Percentiles rank a stretch among this genome's conserved stretches.
phyloP scores from a whole-genome alignment of 78 protist genomes.

The Thecamonas trahens region DNA sequence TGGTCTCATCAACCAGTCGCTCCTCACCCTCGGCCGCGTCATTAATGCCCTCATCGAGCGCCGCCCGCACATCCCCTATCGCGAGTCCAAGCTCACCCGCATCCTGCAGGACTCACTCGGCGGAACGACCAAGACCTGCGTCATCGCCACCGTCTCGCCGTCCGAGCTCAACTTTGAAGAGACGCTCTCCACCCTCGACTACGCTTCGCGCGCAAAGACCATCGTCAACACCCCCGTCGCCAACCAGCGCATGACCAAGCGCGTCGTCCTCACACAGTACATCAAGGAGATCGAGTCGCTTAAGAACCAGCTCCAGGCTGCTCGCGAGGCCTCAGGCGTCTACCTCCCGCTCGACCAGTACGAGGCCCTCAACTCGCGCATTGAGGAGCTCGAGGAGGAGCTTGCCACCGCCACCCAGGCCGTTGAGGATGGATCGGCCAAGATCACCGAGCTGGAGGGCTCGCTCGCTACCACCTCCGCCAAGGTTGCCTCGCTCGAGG shows the following conservation, averaged over 20 bases:
- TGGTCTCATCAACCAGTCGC: conserved; percentile 81
- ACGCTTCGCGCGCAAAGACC: conserved; percentile 78
- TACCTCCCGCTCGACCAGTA: conserved; percentile 24
- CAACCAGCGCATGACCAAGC: conserved; percentile 70
- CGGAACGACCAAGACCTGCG: conserved; percentile 85
- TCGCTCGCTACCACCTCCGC: too few species aligned
- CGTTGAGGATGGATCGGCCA: too few species aligned
- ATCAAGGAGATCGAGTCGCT: conserved; percentile 31
- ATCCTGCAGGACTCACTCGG: conserved; percentile 92
- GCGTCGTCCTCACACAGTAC: conserved; percentile 29
- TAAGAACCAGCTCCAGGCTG: conserved; percentile 33
- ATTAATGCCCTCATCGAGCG: conserved; percentile 68
- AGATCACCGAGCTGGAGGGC: too few species aligned
- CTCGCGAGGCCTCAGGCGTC: conserved; percentile 57
- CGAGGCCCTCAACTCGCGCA: background rate
- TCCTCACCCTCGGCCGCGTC: conserved; percentile 85
- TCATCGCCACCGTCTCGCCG: conserved; percentile 91
- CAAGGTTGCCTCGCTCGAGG: too few species aligned
- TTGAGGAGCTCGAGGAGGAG: background rate
- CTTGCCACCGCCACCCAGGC: too few species aligned
- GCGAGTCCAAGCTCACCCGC: conserved; percentile 76
- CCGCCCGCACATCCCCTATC: conserved; percentile 66
- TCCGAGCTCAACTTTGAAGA: conserved; percentile 53
- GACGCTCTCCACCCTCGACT: conserved; percentile 76
- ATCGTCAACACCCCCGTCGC: conserved; percentile 78